Percentiles rank a stretch among this genome's conserved stretches.
Evolutionary conservation across 805 yeast species (phyloP).

Genomic region (Pichia pseudocactophila): DNA sequence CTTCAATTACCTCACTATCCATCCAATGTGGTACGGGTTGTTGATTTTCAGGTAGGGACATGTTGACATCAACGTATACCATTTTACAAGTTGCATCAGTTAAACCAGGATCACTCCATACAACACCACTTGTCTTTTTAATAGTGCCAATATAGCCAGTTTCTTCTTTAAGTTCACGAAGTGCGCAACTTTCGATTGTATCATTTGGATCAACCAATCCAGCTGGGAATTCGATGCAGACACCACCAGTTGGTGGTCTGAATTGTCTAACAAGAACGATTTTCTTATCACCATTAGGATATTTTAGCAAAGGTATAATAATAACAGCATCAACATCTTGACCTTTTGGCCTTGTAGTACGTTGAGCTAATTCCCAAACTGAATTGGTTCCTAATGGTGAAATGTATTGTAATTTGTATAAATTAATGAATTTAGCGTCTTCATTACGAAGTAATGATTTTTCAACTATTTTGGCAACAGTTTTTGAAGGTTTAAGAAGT

Average conservation of each 20-base stretch:
- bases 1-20: conserved; percentile 87
- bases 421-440: conserved; percentile 59
- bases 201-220: conserved; percentile 87
- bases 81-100: conserved; percentile 81
- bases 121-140: conserved; percentile 20
- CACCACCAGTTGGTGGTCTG: conserved; percentile 85
- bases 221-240: conserved; percentile 91
- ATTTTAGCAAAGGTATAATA: conserved; percentile 56
- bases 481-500: conserved; percentile 15
- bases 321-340: conserved; percentile 84
- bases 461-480: conserved; percentile 23
- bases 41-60: conserved; percentile 52
- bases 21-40: conserved; percentile 72
- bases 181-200: conserved; percentile 67
- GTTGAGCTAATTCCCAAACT: conserved; percentile 86
- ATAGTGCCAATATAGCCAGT: conserved; percentile 77
- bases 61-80: conserved; percentile 72
- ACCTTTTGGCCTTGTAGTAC: conserved; percentile 61
- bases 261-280: conserved; percentile 77
- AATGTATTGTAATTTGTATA: conserved; percentile 56
- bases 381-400: conserved; percentile 66
- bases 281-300: conserved; percentile 29
- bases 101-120: conserved; percentile 53
- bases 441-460: conserved; percentile 26
- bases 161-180: conserved; percentile 83